Evolutionary conservation across 2,329 filamentous ascomycete genomes (phyloP).

Genomic region (Claviceps sp.): DNA sequence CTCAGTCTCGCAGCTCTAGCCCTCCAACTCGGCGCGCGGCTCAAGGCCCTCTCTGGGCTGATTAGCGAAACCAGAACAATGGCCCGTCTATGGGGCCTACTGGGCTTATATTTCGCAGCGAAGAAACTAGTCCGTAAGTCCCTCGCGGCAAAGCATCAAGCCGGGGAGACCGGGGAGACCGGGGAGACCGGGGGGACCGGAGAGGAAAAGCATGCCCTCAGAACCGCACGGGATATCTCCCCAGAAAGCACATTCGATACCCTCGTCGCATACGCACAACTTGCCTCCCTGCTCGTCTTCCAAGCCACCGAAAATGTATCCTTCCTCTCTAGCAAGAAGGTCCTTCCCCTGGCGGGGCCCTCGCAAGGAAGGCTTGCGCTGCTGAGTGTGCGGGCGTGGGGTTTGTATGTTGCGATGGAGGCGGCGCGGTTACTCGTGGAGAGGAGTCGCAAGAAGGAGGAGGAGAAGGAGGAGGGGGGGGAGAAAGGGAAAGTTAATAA

Average conservation of each 20-base stretch:
- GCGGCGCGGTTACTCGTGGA: constrained; percentile 48
- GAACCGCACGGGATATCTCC: constrained; percentile 21
- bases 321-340: constrained; percentile 60
- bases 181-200: constrained; percentile 12
- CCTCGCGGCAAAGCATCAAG: constrained; percentile 4
- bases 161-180: constrained; percentile 9
- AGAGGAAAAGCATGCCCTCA: constrained; percentile 11
- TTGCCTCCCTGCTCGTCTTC: constrained; percentile 53
- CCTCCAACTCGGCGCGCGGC: constrained; percentile 34
- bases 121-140: constrained; percentile 31
- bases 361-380: constrained; percentile 48
- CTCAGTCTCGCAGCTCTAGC: constrained; percentile 24
- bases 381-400: constrained; percentile 72
- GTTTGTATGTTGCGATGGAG: constrained; percentile 63
- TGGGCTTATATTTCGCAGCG: constrained; percentile 61
- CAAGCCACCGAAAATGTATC: constrained; percentile 75
- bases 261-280: constrained; percentile 51
- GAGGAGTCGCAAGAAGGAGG: constrained; percentile 24
- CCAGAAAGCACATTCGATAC: constrained; percentile 25
- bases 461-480: constrained; percentile 8
- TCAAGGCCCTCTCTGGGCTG: constrained; percentile 49
- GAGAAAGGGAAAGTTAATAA: no score
- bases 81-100: constrained; percentile 59
- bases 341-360: constrained; percentile 45
- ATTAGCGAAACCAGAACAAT: constrained; percentile 62